These are phyloP conservation scores for Fraxinus angustifolia DNA, from an alignment of 305 asterid genomes.

Conservation along the genomic window DNA sequence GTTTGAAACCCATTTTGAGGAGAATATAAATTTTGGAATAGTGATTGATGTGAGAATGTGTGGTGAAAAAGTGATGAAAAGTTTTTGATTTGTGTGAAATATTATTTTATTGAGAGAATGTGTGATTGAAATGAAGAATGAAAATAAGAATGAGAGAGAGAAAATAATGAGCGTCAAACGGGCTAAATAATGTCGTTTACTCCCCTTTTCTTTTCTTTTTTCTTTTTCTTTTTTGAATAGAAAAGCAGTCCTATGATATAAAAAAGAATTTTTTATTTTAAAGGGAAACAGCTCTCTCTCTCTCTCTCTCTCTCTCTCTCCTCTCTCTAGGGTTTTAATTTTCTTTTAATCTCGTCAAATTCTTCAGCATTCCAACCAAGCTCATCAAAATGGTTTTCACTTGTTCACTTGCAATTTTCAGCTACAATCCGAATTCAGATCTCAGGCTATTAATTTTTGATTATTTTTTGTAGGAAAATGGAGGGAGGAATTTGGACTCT, in stretches of 20 bases:
- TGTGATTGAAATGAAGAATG: too few relatives aligned
- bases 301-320: not conserved
- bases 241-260: not conserved
- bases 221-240: not conserved
- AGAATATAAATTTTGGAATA: too few relatives aligned
- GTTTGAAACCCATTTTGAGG: too few relatives aligned
- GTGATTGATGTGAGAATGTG: too few relatives aligned
- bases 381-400: conserved; percentile 30
- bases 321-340: conserved; percentile 29
- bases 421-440: conserved; percentile 17
- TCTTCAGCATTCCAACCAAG: conserved; percentile 1
- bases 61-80: too few relatives aligned
- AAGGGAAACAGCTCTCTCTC: not conserved
- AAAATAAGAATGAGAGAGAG: too few relatives aligned
- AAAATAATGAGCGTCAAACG: too few relatives aligned
- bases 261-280: not conserved
- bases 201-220: too few relatives aligned
- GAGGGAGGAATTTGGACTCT: conserved; percentile 63
- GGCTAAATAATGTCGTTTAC: too few relatives aligned
- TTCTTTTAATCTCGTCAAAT: conserved; percentile 6
- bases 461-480: conserved; percentile 53
- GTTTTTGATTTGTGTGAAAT: too few relatives aligned
- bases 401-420: not conserved
- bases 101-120: too few relatives aligned
- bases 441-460: conserved; percentile 15